Conservation (phyloP, 257 asterid genomes). For the Przewalskia tangutica region DNA sequence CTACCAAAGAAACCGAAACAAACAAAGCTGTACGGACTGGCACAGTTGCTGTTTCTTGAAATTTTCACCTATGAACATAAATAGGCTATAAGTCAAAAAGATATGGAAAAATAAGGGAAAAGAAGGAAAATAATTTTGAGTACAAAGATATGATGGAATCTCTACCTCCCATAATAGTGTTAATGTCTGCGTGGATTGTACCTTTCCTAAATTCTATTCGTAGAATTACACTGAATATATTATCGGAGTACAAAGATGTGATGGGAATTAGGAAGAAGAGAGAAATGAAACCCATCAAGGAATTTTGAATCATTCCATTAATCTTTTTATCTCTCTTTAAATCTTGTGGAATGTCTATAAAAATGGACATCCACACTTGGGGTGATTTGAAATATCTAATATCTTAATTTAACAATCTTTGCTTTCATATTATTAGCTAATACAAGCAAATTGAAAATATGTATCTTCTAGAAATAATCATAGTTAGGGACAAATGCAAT, state of each 20-base stretch:
- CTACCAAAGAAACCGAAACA: slow-evolving; percentile 39
- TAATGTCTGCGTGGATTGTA: too few species aligned
- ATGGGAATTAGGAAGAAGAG: neutral
- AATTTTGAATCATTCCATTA: neutral
- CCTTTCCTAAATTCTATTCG: too few species aligned
- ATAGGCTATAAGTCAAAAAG: neutral
- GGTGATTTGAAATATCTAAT: neutral
- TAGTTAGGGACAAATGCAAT: too few species aligned
- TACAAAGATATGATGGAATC: too few species aligned
- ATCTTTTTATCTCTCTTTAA: neutral
- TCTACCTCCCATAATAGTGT: too few species aligned
- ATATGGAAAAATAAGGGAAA: too few species aligned
- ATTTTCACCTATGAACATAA: neutral
- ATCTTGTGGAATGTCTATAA: neutral
- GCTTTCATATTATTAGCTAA: neutral
- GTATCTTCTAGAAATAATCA: too few species aligned
- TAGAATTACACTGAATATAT: too few species aligned
- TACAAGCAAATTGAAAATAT: too few species aligned
- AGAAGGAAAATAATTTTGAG: neutral
- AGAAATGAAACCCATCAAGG: neutral
- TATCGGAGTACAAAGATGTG: neutral
- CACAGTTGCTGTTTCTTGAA: slow-evolving; percentile 56
- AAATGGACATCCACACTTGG: neutral
- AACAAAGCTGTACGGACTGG: slow-evolving; percentile 49
- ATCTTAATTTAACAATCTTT: neutral